Base-by-base conservation (phyloP, 805 yeast genomes). In the Nakazawaea ambrosiae region DNA sequence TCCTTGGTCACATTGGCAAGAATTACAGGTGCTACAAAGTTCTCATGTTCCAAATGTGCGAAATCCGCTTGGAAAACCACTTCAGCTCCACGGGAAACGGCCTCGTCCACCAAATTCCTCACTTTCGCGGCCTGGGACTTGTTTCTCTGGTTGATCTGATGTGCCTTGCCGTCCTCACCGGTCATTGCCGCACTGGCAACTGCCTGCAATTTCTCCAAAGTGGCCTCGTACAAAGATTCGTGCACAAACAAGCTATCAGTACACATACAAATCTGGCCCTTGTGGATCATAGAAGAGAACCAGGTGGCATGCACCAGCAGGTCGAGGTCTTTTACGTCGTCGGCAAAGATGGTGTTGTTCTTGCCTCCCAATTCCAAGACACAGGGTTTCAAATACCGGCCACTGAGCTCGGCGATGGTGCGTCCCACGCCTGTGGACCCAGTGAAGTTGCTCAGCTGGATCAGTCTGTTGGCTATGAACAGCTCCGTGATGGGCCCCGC, bases 181-280 rank as follows among this genome's bases (percentile, higher is more conserved):
- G 17, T 40, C 3, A 45, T 50, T 2, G 42, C 22, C 7, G n/a
- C 15, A n/a, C 5, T 10, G 12, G 19, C 12, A 9, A 9, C 8
- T 15, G 26, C 12, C 12, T 34, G 31, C 23, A 66, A 19, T 9
- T 41, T 33, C 2, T 32, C 43, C 15, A 53, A 34, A 20, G 58
- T 53, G 27, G 57, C 48, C 4, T 60, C 58, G 37, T 63, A 66
- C 2, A 60, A 48, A 0, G 44, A 20, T 29, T 60, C 65, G 28
- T 65, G 61, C 24, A 68, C 49, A 36, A 43, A 65, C 1, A 65
- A 49, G 7, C 50, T 47, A 36, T 68, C 73, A 1, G 68, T 58
- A 36, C 64, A 55, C 73, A 68, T 69, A 46, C 75, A 70, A 17
- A 69, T 58, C 39, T 69, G 74, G 10, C 73, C 75, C 44, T 58